Percentiles rank a stretch among this genome's conserved stretches.
phyloP scores from a whole-genome alignment of 768 basidiomycete genomes.

The Boletellus ananiceps region DNA sequence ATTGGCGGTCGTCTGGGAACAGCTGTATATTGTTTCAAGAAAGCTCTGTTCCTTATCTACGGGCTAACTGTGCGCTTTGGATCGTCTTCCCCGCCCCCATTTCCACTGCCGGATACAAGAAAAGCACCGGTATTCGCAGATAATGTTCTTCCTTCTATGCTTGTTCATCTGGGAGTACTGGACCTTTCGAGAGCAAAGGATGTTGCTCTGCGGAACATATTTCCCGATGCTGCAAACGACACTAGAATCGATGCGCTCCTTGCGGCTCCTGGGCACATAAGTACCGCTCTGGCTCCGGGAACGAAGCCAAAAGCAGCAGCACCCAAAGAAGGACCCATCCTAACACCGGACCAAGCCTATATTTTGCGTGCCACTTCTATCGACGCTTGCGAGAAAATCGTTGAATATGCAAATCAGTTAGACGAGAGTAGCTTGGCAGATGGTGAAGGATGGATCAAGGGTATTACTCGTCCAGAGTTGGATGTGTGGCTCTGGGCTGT shows the following conservation, averaged over 20 bases:
- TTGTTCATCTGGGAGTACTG: conserved; percentile 72
- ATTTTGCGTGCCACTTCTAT: conserved; percentile 75
- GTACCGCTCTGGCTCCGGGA: conserved; percentile 4
- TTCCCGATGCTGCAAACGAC: conserved; percentile 43
- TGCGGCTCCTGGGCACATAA: conserved; percentile 20
- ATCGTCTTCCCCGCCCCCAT: conserved; percentile 44
- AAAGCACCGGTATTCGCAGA: conserved; percentile 69
- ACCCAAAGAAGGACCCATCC: conserved; percentile 47
- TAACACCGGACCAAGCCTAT: conserved; percentile 61
- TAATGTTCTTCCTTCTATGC: conserved; percentile 80
- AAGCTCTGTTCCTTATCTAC: conserved; percentile 78
- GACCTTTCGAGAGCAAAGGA: conserved; percentile 49
- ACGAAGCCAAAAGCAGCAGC: conserved; percentile 16
- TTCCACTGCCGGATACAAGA: conserved; percentile 58
- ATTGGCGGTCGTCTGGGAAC: neutral
- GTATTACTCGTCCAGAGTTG: conserved; percentile 54
- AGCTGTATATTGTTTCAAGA: conserved; percentile 91
- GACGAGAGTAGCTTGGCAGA: conserved; percentile 18
- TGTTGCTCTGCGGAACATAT: conserved; percentile 41
- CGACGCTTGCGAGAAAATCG: conserved; percentile 70
- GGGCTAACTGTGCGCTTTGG: conserved; percentile 66
- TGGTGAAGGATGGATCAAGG: conserved; percentile 46
- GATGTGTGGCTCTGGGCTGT: conserved; percentile 83
- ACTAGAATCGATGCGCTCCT: conserved; percentile 41
- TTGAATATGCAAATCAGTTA: conserved; percentile 44